phyloP scores from a whole-genome alignment of 805 yeast species.

The Tetrapisispora arboricola region DNA sequence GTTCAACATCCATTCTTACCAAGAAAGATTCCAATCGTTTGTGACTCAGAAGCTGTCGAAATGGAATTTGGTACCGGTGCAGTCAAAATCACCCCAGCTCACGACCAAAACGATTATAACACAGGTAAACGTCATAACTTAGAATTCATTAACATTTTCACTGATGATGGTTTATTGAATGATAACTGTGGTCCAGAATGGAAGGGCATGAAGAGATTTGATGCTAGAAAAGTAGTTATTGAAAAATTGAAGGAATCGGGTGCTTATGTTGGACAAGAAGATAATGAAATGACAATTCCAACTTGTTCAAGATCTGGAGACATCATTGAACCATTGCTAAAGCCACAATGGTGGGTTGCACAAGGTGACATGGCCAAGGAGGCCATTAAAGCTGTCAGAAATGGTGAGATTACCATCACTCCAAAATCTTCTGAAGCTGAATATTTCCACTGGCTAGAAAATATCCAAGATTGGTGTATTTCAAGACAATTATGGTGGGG shows the following conservation, averaged over 20 bases:
- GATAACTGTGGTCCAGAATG: slow-evolving; percentile 84
- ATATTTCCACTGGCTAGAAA: slow-evolving; percentile 89
- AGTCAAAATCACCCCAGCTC: slow-evolving; percentile 97
- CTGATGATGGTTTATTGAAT: slow-evolving; percentile 86
- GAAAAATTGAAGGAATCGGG: slow-evolving; percentile 67
- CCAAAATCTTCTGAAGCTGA: slow-evolving; percentile 90
- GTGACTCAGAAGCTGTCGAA: slow-evolving; percentile 90
- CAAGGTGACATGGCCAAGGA: slow-evolving; percentile 81
- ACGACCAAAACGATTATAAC: slow-evolving; percentile 91
- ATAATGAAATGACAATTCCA: slow-evolving; percentile 94
- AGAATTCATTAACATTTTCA: slow-evolving; percentile 80
- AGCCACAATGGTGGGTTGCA: slow-evolving; percentile 99
- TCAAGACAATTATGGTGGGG: slow-evolving; percentile 96
- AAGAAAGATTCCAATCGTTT: slow-evolving; percentile 75
- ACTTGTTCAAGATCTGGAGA: slow-evolving; percentile 94
- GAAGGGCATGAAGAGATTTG: slow-evolving; percentile 85
- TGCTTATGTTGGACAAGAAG: slow-evolving; percentile 72
- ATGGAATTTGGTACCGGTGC: slow-evolving; percentile 99
- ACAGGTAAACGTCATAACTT: slow-evolving; percentile 91
- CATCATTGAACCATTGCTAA: slow-evolving; percentile 88
- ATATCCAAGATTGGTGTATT: slow-evolving; percentile 98
- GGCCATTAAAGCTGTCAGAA: slow-evolving; percentile 76
- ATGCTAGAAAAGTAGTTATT: slow-evolving; percentile 80
- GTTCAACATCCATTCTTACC: slow-evolving; percentile 85
- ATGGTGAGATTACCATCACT: slow-evolving; percentile 68